Evolutionary conservation across 2,329 filamentous ascomycete species (phyloP).

Genomic region (Chrysoporthe austroafricana): DNA sequence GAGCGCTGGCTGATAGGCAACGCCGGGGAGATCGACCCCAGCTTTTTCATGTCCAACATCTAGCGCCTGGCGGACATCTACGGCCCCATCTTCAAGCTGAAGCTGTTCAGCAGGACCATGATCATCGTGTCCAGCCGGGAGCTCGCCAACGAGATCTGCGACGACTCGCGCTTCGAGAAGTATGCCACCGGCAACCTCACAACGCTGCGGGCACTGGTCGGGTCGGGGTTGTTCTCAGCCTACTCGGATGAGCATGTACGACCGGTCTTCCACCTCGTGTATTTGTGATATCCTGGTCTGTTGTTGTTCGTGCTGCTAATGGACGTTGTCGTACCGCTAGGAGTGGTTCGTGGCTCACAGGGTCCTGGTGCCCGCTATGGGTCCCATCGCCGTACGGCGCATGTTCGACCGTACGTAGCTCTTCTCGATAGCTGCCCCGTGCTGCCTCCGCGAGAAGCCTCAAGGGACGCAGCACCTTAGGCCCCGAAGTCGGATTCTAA

Average conservation of each 20-base stretch:
- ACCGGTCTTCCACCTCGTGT: background rate
- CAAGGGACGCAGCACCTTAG: background rate
- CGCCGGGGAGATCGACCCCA: conserved; percentile 33
- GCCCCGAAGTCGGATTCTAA: background rate
- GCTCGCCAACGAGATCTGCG: conserved; percentile 42
- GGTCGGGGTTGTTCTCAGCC: conserved; percentile 29
- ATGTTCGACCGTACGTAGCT: conserved; percentile 15
- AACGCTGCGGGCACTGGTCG: conserved; percentile 24
- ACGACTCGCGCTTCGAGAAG: conserved; percentile 32
- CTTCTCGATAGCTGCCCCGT: background rate
- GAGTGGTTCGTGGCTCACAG: conserved; percentile 31
- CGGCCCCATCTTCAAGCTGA: conserved; percentile 30
- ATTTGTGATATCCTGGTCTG: background rate
- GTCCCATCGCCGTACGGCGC: conserved; percentile 23
- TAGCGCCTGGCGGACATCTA: conserved; percentile 31
- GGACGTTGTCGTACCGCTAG: conserved; percentile 1
- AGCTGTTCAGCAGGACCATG: conserved; percentile 38
- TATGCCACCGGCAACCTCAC: conserved; percentile 25
- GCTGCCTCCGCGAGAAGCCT: too few relatives aligned
- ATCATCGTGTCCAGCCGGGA: conserved; percentile 53
- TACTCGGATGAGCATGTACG: conserved; percentile 29
- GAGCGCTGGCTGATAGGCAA: conserved; percentile 32
- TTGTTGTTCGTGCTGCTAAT: background rate
- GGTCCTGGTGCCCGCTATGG: conserved; percentile 29
- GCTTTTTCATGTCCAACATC: conserved; percentile 29